phyloP scores from a whole-genome alignment of 345 rosid species.

The Iberis pinnata region DNA sequence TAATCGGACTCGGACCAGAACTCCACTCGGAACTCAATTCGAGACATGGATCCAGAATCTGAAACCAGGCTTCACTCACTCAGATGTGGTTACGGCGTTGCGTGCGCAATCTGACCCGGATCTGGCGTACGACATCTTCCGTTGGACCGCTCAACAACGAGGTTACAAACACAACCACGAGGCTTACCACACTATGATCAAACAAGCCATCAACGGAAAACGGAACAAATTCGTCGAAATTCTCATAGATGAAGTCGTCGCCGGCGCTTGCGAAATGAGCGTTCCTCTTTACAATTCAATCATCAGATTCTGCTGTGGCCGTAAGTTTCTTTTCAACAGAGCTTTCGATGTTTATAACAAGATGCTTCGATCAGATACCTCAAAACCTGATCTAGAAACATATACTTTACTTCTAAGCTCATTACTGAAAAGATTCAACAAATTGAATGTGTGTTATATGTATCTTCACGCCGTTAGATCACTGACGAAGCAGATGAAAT shows the following conservation, averaged over 20 bases:
- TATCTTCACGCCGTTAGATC: slow-evolving; percentile 77
- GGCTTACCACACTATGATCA: slow-evolving; percentile 61
- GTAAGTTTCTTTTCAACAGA: slow-evolving; percentile 60
- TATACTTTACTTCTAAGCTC: slow-evolving; percentile 52
- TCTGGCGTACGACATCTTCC: slow-evolving; percentile 84
- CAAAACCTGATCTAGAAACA: slow-evolving; percentile 75
- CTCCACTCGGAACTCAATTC: slow-evolving; percentile 71
- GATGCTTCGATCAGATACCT: slow-evolving; percentile 54
- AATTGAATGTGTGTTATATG: slow-evolving; percentile 56
- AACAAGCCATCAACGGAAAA: slow-evolving; percentile 48
- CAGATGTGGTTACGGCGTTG: slow-evolving; percentile 61
- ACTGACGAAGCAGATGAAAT: slow-evolving; percentile 77
- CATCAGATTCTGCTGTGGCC: slow-evolving; percentile 72
- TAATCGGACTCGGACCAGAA: slow-evolving; percentile 40
- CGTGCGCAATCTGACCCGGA: slow-evolving; percentile 77
- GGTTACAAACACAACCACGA: slow-evolving; percentile 59
- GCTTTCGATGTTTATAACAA: slow-evolving; percentile 80
- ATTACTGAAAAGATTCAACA: slow-evolving; percentile 49
- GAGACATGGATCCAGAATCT: slow-evolving; percentile 77
- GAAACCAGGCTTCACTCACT: slow-evolving; percentile 66
- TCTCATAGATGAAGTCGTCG: slow-evolving; percentile 64
- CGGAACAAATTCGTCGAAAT: slow-evolving; percentile 67
- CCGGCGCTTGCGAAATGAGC: slow-evolving; percentile 74
- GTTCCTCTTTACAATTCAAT: slow-evolving; percentile 63
- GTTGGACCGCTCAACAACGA: slow-evolving; percentile 77